These are phyloP conservation scores for Schizosaccharomyces octosporus DNA, from an alignment of 805 yeast genomes.

Conservation along the genomic window DNA sequence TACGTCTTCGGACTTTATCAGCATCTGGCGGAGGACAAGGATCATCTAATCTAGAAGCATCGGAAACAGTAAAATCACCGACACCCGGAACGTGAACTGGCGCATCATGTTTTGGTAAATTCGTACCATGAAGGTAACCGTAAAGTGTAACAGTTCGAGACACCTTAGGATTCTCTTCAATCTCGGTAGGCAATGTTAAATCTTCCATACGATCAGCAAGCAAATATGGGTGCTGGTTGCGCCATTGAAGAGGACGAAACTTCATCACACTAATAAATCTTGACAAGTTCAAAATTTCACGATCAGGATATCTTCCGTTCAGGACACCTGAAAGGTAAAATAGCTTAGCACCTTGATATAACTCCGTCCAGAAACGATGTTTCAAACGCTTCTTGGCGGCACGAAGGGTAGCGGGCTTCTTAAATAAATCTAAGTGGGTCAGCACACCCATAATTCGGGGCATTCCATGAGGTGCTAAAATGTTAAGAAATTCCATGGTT, in stretches of 20 bases:
- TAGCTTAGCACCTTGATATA: constrained; percentile 89
- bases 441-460: constrained; percentile 89
- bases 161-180: constrained; percentile 55
- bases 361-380: constrained; percentile 96
- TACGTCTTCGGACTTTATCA: constrained; percentile 39
- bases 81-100: constrained; percentile 85
- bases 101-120: constrained; percentile 41
- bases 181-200: constrained; percentile 68
- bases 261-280: constrained; percentile 92
- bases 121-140: constrained; percentile 88
- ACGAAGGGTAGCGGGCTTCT: constrained; percentile 65
- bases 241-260: constrained; percentile 96
- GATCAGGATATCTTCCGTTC: constrained; percentile 91
- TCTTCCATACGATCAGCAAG: constrained; percentile 81
- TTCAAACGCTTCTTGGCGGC: constrained; percentile 79
- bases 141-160: constrained; percentile 79
- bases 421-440: constrained; percentile 85
- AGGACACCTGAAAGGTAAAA: constrained; percentile 86
- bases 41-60: constrained; percentile 78
- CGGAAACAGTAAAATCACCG: constrained; percentile 59
- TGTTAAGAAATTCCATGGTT: constrained; percentile 90
- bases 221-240: constrained; percentile 91
- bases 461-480: constrained; percentile 97
- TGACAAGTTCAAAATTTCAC: constrained; percentile 76
- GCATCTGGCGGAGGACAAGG: constrained; percentile 96